These are phyloP conservation scores for Alternaria postmessia DNA, from an alignment of 2,329 filamentous ascomycete genomes.

Conservation along the genomic window DNA sequence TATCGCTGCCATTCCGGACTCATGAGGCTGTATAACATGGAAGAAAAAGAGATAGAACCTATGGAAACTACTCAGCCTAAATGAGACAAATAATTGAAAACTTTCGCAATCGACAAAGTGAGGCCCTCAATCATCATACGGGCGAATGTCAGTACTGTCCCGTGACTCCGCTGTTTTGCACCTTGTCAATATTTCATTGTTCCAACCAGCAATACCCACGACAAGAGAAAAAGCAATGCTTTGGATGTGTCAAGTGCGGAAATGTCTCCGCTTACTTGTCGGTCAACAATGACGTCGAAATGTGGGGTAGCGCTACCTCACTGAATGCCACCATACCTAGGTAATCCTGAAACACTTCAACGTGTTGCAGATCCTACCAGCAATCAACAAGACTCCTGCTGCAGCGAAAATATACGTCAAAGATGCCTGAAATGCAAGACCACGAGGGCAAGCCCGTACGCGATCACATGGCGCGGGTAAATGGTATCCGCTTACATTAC, in stretches of 20 bases:
- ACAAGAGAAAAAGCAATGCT: neutral
- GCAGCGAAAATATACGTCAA: neutral
- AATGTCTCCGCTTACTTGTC: neutral
- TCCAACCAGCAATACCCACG: neutral
- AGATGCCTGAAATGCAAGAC: constrained; percentile 32
- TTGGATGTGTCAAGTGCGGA: neutral
- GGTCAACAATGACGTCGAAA: neutral
- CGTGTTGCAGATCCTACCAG: neutral
- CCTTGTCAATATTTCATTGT: neutral
- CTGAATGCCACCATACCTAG: neutral
- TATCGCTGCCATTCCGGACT: constrained; percentile 41
- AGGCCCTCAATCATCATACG: neutral
- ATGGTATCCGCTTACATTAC: constrained; percentile 33
- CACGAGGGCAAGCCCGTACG: constrained; percentile 23
- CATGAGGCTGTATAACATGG: neutral
- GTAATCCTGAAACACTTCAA: neutral
- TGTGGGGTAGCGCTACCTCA: neutral
- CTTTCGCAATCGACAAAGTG: neutral
- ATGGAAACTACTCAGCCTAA: neutral
- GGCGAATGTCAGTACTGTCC: neutral
- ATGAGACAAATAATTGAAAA: neutral
- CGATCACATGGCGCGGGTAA: constrained; percentile 31
- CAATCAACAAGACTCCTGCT: neutral
- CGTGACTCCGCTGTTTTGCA: fast-evolving
- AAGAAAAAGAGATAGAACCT: neutral